Evolutionary conservation across 768 basidiomycete species (phyloP).

Genomic region (Boletus fagicola): DNA sequence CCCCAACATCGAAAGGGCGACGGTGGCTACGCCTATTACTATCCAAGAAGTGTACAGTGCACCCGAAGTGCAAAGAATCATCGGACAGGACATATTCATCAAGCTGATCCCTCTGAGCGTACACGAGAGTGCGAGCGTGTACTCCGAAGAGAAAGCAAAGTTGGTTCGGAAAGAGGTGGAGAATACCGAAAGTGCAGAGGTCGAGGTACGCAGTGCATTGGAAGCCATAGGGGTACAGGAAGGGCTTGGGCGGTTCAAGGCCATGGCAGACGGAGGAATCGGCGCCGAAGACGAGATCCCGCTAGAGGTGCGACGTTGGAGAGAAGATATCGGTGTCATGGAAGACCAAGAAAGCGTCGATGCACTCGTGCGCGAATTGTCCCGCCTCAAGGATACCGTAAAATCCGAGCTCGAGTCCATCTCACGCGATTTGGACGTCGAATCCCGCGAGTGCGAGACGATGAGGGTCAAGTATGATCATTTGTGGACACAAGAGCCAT

Average conservation of each 20-base stretch:
- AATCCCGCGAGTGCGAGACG: conserved; percentile 84
- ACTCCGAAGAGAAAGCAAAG: conserved; percentile 99
- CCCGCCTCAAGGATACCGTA: conserved; percentile 56
- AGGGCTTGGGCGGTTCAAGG: conserved; percentile 63
- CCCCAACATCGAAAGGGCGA: conserved; percentile 76
- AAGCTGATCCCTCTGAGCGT: conserved; percentile 89
- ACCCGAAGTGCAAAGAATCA: conserved; percentile 90
- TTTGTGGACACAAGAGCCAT: conserved; percentile 83
- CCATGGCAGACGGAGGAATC: conserved; percentile 65
- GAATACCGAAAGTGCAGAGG: conserved; percentile 79
- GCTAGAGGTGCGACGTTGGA: conserved; percentile 67
- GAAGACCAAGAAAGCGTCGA: conserved; percentile 72
- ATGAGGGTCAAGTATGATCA: conserved; percentile 87
- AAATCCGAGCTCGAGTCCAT: conserved; percentile 59
- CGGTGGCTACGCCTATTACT: conserved; percentile 78
- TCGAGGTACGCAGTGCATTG: conserved; percentile 71
- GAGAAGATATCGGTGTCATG: conserved; percentile 66
- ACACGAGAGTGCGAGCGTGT: conserved; percentile 93
- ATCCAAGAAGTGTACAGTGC: conserved; percentile 94
- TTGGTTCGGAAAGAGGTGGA: conserved; percentile 86
- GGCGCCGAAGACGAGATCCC: conserved; percentile 67
- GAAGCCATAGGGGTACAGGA: conserved; percentile 81
- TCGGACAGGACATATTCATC: conserved; percentile 88
- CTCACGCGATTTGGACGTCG: conserved; percentile 69
- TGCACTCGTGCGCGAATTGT: conserved; percentile 57